Evolutionary conservation across 2,329 filamentous ascomycete genomes (phyloP).

Genomic region (Microsporum canis): DNA sequence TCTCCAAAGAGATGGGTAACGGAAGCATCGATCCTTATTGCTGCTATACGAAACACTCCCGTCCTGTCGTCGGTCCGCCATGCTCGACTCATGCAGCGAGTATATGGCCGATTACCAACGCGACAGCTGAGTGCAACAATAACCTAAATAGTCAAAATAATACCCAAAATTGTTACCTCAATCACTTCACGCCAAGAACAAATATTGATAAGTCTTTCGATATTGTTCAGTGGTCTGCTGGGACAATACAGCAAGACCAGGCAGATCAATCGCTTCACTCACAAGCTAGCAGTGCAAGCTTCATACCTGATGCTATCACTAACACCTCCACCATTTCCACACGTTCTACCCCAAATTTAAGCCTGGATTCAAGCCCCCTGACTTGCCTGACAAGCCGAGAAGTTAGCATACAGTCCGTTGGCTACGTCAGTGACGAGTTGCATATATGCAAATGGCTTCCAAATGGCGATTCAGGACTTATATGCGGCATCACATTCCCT

Average conservation of each 20-base stretch:
- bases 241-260: conserved; percentile 3
- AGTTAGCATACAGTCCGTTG: conserved; percentile 22
- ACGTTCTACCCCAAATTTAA: conserved; percentile 9
- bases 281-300: background rate
- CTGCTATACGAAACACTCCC: background rate
- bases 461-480: conserved; percentile 10
- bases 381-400: conserved; percentile 30
- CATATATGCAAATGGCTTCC: conserved; percentile 31
- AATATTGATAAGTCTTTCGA: background rate
- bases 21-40: background rate
- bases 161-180: background rate
- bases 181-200: background rate
- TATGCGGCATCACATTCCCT: conserved; percentile 28
- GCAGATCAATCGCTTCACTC: background rate
- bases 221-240: background rate
- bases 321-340: conserved; percentile 5
- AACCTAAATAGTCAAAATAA: background rate
- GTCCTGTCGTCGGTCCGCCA: background rate
- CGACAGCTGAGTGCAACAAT: conserved; percentile 1
- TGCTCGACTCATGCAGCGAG: conserved; percentile 6
- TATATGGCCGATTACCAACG: conserved; percentile 4
- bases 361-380: conserved; percentile 19
- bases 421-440: conserved; percentile 24
- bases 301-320: background rate
- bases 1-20: background rate